Base-by-base conservation (phyloP, 768 basidiomycete species). In the Cyclocybe cylindracea region DNA sequence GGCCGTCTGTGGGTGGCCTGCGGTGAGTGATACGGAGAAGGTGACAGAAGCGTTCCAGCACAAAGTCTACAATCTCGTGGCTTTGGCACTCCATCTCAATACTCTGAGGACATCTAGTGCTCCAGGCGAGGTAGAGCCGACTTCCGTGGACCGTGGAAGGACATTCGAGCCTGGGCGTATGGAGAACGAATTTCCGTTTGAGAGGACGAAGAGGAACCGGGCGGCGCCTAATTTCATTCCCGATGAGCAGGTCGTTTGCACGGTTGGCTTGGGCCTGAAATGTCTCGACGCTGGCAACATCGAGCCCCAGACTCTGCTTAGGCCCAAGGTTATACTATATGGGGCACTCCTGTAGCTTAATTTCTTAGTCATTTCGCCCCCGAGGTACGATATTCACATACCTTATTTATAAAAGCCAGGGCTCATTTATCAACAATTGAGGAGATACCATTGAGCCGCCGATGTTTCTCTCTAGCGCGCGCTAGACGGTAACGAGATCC, bases 181-280 rank as follows among this genome's bases (percentile, higher is more conserved):
- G 68, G 63, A 62, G n/a, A 65, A 71, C 44, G 67, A 65, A 32
- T 62, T 40, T 50, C 55, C 59, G 24, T 55, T 48, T 38, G 54
- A 48, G 44, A 29, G 29, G 43, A 47, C 36, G 43, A 48, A 40
- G 39, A 50, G 39, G 29, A 57, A n/a, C 54, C 56, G 11, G 52
- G 37, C n/a, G 43, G 55, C 16, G 37, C 39, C 35, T 6, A 45
- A 52, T 44, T 31, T 46, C 46, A 58, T 54, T 19, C 56, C 35
- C 31, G 56, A 49, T 31, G 60, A 69, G 39, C 49, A 60, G 19
- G 66, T 71, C 13, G 53, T 72, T 13, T 70, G 69, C 40, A 69
- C 67, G 10, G 60, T 68, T 18, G 70, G 65, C 9, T 45, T 74
- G 24, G 72, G 72, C 33, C 54, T 74, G 44, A 59, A 57, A 43